Percentiles rank a stretch among this genome's conserved stretches.
Conservation (phyloP, 805 yeast genomes). For the Peterozyma xylosa region DNA sequence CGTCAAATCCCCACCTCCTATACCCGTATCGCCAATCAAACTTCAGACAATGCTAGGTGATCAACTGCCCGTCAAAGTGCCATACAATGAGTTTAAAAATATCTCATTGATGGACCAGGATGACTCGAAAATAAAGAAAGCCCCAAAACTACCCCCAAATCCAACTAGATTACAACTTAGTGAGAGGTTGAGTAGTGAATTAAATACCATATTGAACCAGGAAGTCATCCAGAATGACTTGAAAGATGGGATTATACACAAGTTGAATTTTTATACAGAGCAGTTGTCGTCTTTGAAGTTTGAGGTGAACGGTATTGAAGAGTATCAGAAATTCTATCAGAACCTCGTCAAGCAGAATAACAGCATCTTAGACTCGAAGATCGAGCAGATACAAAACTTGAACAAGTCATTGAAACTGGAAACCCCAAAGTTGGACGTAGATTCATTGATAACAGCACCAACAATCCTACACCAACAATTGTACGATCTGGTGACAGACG, state of each 20-base stretch:
- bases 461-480: constrained; percentile 52
- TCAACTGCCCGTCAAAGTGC: constrained; percentile 4
- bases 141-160: constrained; percentile 7
- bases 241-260: constrained; percentile 4
- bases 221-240: constrained; percentile 8
- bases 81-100: constrained; percentile 5
- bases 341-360: constrained; percentile 20
- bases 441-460: constrained; percentile 39
- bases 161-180: constrained; percentile 7
- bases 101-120: constrained; percentile 7
- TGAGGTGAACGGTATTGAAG: constrained; percentile 12
- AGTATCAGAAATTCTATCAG: constrained; percentile 13
- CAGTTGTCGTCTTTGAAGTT: constrained; percentile 14
- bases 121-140: background rate
- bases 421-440: constrained; percentile 26
- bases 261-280: constrained; percentile 11
- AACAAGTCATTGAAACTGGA: constrained; percentile 18
- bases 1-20: background rate
- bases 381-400: constrained; percentile 9
- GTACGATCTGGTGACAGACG: constrained; percentile 56
- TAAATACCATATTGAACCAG: constrained; percentile 2
- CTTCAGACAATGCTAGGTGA: constrained; percentile 9
- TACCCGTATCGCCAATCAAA: constrained; percentile 2
- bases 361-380: constrained; percentile 19
- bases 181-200: constrained; percentile 6